A percentile compares a stretch with the other conserved stretches of the same genome.
Conservation (phyloP, 257 asterid genomes). For the Nicotiana obtusifolia region DNA sequence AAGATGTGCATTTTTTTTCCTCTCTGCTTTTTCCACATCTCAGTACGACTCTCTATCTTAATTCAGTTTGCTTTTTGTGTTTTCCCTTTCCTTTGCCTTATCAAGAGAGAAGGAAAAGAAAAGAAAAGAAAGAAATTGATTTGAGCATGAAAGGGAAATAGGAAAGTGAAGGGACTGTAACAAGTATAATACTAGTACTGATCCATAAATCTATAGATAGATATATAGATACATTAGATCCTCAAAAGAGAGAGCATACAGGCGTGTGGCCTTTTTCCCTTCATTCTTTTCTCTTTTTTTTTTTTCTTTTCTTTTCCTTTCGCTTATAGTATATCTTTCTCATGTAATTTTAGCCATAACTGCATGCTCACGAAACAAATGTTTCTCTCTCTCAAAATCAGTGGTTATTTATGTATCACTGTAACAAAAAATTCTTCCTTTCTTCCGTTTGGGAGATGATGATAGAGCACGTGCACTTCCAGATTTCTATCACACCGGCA, state of each 20-base stretch:
- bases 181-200: not conserved
- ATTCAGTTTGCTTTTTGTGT: constrained; percentile 14
- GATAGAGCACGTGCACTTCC: constrained; percentile 40
- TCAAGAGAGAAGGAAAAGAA: constrained; percentile 28
- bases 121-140: not conserved
- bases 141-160: no score
- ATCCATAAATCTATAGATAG: not conserved
- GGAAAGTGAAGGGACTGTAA: no score
- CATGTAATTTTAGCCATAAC: constrained; percentile 3
- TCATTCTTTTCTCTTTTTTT: not conserved
- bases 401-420: constrained; percentile 10
- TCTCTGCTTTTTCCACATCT: not conserved
- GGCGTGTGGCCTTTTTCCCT: not conserved
- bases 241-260: not conserved
- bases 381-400: not conserved
- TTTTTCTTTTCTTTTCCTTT: not conserved
- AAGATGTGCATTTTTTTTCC: constrained; percentile 40
- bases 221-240: not conserved
- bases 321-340: not conserved
- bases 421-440: constrained; percentile 2
- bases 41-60: constrained; percentile 17
- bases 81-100: constrained; percentile 24
- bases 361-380: not conserved
- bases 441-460: constrained; percentile 26
- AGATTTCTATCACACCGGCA: constrained; percentile 19